Base-by-base conservation (phyloP, 176 grass and related monocot genomes). In the Oryza coarctata region DNA sequence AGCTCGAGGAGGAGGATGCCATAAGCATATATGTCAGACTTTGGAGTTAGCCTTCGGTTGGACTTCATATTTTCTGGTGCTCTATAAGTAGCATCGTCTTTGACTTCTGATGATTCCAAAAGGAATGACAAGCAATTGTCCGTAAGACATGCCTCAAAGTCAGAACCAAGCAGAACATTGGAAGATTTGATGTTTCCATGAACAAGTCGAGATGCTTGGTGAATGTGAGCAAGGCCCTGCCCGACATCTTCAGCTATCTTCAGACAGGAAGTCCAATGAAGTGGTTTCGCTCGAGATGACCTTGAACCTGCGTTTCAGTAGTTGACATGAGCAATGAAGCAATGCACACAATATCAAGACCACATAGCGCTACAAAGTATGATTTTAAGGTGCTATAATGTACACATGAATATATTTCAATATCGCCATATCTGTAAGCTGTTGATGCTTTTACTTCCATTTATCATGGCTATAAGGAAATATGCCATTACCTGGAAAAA, bases 241-340 rank as follows among this genome's bases (percentile, higher is more conserved):
- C 85, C 89, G 3, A 96, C 68, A 73, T 99, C 97, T 91, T 99
- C 97, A 36, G 97, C 97, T 65, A 99, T 95, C 86, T 99, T 99
- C 18, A 99, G 84, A 76, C 97, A 99, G 27, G 97, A 99, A 9
- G 97, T 99, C 97, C 97, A 99, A 31, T 99, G 97, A 75, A 99
- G 85, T 18, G 97, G 93, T 82, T 95, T 99, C 23, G 93, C 82
- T 4, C 83, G 86, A 1, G 93, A 81, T 20, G 97, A 93, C 78
- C 88, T 96, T 52, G 97, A 99, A 41, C 93, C 97, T 99, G 69
- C 50, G 40, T 10, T 34, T 13, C 26, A 50, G 47, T 32, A 68
- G 18, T 29, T 13, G 38, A 50, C 47, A 39, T 23, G n/a, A 49
- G 14, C 38, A 18, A 71, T 58, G 12, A 78, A 71, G 9, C 52